Percentiles rank a stretch among this genome's conserved stretches.
These are phyloP conservation scores for Fusarium denticulatum DNA, from an alignment of 2,329 filamentous ascomycete species.

Conservation along the genomic window DNA sequence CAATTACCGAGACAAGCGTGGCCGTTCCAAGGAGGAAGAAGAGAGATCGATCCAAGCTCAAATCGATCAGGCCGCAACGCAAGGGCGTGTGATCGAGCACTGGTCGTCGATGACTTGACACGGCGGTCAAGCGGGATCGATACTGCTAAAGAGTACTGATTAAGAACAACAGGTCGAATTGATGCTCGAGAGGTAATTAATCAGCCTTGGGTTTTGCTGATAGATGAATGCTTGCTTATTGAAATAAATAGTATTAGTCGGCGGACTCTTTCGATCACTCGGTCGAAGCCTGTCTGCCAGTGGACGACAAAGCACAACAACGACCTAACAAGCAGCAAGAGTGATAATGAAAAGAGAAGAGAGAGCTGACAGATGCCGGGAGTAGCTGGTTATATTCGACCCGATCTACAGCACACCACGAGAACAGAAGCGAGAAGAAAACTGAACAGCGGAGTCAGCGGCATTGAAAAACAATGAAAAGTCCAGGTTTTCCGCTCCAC, in stretches of 20 bases:
- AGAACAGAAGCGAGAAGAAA: neutral
- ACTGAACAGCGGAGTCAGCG: conserved; percentile 16
- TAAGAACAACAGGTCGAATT: neutral
- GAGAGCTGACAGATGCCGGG: conserved; percentile 8
- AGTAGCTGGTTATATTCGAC: conserved; percentile 20
- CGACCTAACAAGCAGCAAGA: conserved; percentile 10
- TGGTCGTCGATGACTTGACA: conserved; percentile 2
- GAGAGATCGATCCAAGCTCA: conserved; percentile 18
- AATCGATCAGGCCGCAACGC: conserved; percentile 35
- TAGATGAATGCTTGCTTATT: neutral
- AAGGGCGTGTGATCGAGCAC: conserved; percentile 25
- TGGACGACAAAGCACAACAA: conserved; percentile 12
- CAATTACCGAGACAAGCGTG: conserved; percentile 25
- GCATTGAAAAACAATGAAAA: conserved; percentile 42
- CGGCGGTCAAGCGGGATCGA: neutral
- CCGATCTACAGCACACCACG: conserved; percentile 8
- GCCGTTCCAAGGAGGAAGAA: conserved; percentile 6
- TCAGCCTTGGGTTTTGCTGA: neutral
- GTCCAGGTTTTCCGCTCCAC: conserved; percentile 28
- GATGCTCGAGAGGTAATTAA: neutral
- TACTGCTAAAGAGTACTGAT: conserved; percentile 1
- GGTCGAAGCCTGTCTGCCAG: conserved; percentile 23
- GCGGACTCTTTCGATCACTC: conserved; percentile 29
- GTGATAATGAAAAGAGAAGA: conserved; percentile 9
- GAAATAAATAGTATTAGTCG: neutral